These are phyloP conservation scores for Mycena rosella DNA, from an alignment of 768 basidiomycete genomes.

Conservation along the genomic window DNA sequence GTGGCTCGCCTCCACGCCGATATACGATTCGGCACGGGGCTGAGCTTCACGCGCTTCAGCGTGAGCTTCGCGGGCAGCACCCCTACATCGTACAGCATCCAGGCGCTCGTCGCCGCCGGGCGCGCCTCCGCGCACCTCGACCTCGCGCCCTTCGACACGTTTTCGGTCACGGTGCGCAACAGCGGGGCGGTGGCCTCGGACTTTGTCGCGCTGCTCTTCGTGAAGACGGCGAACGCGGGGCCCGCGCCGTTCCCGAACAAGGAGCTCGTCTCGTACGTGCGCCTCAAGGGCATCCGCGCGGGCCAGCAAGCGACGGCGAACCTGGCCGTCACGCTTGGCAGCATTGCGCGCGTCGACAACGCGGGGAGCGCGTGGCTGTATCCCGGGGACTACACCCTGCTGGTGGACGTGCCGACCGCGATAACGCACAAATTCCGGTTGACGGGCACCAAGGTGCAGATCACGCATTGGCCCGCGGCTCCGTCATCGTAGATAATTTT, in stretches of 20 bases:
- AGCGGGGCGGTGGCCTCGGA: constrained; percentile 63
- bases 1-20: neutral
- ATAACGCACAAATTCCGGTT: constrained; percentile 25
- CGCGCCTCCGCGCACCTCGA: constrained; percentile 48
- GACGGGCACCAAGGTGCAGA: constrained; percentile 28
- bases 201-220: constrained; percentile 67
- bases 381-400: constrained; percentile 32
- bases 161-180: constrained; percentile 62
- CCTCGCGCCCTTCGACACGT: constrained; percentile 61
- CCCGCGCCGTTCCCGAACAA: constrained; percentile 67
- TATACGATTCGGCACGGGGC: constrained; percentile 56
- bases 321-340: constrained; percentile 25
- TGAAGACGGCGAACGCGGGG: constrained; percentile 60
- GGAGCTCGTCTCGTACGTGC: constrained; percentile 62
- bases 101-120: constrained; percentile 48
- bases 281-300: constrained; percentile 50
- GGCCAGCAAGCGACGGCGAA: constrained; percentile 39
- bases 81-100: constrained; percentile 54
- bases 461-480: constrained; percentile 23
- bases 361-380: constrained; percentile 10
- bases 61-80: constrained; percentile 55
- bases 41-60: constrained; percentile 66
- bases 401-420: constrained; percentile 30
- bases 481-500: neutral
- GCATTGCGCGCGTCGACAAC: constrained; percentile 25